phyloP scores from a whole-genome alignment of 148 eudicot genomes.

The Fagopyrum tataricum region DNA sequence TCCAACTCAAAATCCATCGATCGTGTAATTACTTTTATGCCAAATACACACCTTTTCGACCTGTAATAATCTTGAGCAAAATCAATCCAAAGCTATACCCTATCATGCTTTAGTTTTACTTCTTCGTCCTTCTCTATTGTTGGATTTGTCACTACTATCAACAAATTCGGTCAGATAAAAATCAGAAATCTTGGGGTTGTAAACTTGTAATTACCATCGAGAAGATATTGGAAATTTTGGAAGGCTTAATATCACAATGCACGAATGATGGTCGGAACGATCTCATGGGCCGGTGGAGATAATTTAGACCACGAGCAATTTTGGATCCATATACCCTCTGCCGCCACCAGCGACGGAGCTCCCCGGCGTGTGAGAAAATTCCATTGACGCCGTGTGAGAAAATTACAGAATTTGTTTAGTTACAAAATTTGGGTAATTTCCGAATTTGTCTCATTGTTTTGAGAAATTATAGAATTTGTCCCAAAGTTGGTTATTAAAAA shows the following conservation, averaged over 20 bases:
- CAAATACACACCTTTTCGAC: background rate
- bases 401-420: too few species aligned
- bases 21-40: background rate
- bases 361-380: too few species aligned
- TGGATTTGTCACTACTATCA: background rate
- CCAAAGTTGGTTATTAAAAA: too few species aligned
- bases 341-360: too few species aligned
- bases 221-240: background rate
- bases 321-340: too few species aligned
- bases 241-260: background rate
- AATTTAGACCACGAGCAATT: background rate
- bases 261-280: background rate
- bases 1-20: background rate
- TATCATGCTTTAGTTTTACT: background rate
- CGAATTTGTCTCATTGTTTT: too few species aligned
- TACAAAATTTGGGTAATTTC: too few species aligned
- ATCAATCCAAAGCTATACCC: background rate
- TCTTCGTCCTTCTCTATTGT: background rate
- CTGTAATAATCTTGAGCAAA: background rate
- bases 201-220: background rate
- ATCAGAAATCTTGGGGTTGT: background rate
- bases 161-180: background rate
- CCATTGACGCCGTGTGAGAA: too few species aligned
- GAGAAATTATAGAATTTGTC: too few species aligned
- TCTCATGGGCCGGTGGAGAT: background rate